A percentile compares a stretch with the other conserved stretches of the same genome.
phyloP scores from a whole-genome alignment of 2,329 filamentous ascomycete genomes.

The Hypoxylon sp. region DNA sequence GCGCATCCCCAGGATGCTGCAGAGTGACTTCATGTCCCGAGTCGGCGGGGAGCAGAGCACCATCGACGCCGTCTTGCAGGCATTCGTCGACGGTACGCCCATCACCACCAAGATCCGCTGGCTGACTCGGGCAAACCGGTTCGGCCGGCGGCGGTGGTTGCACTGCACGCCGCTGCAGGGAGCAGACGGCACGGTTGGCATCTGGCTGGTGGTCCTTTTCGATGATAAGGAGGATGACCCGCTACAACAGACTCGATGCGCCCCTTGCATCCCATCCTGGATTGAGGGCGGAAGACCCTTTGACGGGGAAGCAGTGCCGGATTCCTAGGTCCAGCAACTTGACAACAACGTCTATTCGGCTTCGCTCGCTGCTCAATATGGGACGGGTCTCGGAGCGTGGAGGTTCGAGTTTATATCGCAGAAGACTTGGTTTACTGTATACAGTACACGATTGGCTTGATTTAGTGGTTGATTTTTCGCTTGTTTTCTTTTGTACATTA shows the following conservation, averaged over 20 bases:
- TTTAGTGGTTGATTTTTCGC: no score
- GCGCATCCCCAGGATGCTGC: constrained; percentile 72
- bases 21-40: constrained; percentile 64
- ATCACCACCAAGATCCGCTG: constrained; percentile 80
- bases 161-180: constrained; percentile 79
- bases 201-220: constrained; percentile 81
- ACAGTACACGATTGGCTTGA: no score
- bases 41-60: constrained; percentile 60
- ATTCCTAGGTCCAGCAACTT: constrained; percentile 28
- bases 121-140: constrained; percentile 61
- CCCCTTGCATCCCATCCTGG: constrained; percentile 40
- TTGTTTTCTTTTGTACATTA: no score
- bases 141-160: constrained; percentile 75
- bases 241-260: constrained; percentile 27
- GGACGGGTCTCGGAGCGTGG: no score
- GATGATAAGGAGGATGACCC: constrained; percentile 62
- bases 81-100: constrained; percentile 72
- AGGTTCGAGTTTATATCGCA: no score
- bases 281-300: constrained; percentile 19
- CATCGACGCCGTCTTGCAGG: constrained; percentile 60
- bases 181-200: constrained; percentile 71
- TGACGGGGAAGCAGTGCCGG: no score
- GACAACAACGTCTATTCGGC: background rate
- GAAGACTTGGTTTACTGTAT: no score
- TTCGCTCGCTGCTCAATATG: background rate